Base-by-base conservation (phyloP, 805 yeast species). In the Wickerhamomyces chaumierensis region DNA sequence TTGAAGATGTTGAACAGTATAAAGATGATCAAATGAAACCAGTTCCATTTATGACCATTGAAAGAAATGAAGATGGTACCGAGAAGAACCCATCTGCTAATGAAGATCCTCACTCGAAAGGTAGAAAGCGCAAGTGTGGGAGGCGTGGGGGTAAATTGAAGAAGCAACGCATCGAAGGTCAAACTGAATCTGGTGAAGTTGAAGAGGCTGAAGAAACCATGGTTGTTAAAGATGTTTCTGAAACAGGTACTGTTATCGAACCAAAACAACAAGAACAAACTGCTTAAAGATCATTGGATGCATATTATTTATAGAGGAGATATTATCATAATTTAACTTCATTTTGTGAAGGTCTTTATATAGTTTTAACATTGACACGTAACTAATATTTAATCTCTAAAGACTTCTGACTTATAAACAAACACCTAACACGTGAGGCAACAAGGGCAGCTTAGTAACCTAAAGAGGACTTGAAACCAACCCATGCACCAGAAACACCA, bases 401-500 rank as follows among this genome's bases (percentile, higher is more conserved):
- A 13, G 29, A n/a, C n/a, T n/a, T n/a, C n/a, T n/a, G 29, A 25
- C n/a, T 25, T 25, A 25, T 25, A 14, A 8, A 25, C 29, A 25
- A 14, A 25, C 4, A 13, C 4, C 9, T 9, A 25, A 25, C 29
- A 25, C 7, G 29, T 13, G 12, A 25, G 14, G 14, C 29, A 4
- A 6, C 9, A 6, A 7, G 23, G 23, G 6, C 9, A 15, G 28
- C 8, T 33, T 42, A 37, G 36, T 45, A 47, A 18, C 43, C 31
- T 29, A 53, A 39, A 17, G 49, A 25, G 14, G 56, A 50, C 66
- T 90, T 90, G 53, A 81, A 55, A 36, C 81, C 90, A 67, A 94
- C 80, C 98, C 98, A 90, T 29, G 75, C 77, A 46, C 82, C 95
- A 38, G 96, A 94, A 44, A 82, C 94, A 46, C 76, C 74, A n/a